These are phyloP conservation scores for Tagetes patula DNA, from an alignment of 129 eudicot species.

Conservation along the genomic window DNA sequence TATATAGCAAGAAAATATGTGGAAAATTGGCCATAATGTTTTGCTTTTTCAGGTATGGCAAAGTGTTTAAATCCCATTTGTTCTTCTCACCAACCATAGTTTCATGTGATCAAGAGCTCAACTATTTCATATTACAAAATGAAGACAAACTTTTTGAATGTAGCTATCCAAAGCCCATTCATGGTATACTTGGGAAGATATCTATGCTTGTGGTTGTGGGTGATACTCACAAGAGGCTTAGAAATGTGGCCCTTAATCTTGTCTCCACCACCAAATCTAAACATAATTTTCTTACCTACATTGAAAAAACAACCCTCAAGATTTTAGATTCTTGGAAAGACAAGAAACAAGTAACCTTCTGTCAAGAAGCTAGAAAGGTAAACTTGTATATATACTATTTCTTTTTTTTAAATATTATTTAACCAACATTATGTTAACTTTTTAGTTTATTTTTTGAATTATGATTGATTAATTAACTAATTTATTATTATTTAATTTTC, in stretches of 20 bases:
- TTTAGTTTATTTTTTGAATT: background rate
- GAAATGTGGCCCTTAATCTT: constrained; percentile 66
- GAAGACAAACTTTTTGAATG: constrained; percentile 69
- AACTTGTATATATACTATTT: background rate
- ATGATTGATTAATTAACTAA: constrained; percentile 4
- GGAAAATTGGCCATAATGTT: background rate
- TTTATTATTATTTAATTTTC: background rate
- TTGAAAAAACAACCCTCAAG: constrained; percentile 54
- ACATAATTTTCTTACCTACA: constrained; percentile 55
- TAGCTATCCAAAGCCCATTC: constrained; percentile 79
- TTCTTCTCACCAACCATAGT: constrained; percentile 77
- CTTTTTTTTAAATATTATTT: background rate
- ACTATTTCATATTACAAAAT: constrained; percentile 75
- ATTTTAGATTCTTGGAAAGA: constrained; percentile 68
- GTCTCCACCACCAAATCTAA: constrained; percentile 59
- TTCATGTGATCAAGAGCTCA: constrained; percentile 79
- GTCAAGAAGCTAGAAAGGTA: constrained; percentile 84
- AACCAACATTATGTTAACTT: background rate
- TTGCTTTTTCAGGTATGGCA: constrained; percentile 66
- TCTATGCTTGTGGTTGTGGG: constrained; percentile 69
- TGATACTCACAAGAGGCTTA: constrained; percentile 70
- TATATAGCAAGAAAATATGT: constrained; percentile 35
- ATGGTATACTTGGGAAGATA: constrained; percentile 63
- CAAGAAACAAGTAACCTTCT: constrained; percentile 58
- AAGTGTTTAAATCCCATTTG: constrained; percentile 77